A percentile compares a stretch with the other conserved stretches of the same genome.
Conservation (phyloP, 1,284 basidiomycete genomes). For the Lignosus rhinocerotis region DNA sequence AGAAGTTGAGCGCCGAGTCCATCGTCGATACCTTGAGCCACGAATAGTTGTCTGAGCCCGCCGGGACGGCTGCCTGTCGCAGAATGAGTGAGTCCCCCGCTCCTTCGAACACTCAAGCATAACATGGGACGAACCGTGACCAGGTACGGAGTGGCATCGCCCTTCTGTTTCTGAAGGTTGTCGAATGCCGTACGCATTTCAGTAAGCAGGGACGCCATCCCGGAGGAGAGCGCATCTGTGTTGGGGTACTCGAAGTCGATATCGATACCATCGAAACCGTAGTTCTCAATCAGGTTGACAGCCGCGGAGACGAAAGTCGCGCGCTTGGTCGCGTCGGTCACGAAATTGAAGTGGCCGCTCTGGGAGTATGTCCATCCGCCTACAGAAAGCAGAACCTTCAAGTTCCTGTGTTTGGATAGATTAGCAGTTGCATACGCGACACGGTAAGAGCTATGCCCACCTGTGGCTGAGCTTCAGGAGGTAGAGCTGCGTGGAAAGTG, state of each 20-base stretch:
- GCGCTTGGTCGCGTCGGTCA: slow-evolving; percentile 54
- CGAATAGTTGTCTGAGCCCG: slow-evolving; percentile 69
- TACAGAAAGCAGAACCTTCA: slow-evolving; percentile 78
- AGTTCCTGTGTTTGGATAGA: slow-evolving; percentile 46
- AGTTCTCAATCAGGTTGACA: slow-evolving; percentile 78
- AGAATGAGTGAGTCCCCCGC: not conserved
- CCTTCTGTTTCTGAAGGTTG: slow-evolving; percentile 51
- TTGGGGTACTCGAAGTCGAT: slow-evolving; percentile 71
- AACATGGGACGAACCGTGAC: slow-evolving; percentile 43
- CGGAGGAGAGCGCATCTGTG: slow-evolving; percentile 51
- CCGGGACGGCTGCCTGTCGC: slow-evolving; percentile 47
- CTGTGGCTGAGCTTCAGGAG: slow-evolving; percentile 74
- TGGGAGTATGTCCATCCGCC: slow-evolving; percentile 79
- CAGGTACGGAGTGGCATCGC: slow-evolving; percentile 59
- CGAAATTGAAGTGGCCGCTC: slow-evolving; percentile 64
- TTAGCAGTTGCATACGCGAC: not conserved
- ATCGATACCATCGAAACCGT: slow-evolving; percentile 86
- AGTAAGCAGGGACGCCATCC: slow-evolving; percentile 59
- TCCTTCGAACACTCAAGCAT: not conserved
- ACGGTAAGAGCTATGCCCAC: slow-evolving; percentile 24
- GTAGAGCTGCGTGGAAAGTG: slow-evolving; percentile 38
- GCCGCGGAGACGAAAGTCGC: slow-evolving; percentile 72
- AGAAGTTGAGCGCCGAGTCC: slow-evolving; percentile 76
- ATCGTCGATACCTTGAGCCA: slow-evolving; percentile 71
- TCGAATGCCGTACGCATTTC: slow-evolving; percentile 58